Evolutionary conservation across 202 grass and related monocot species (phyloP).

Genomic region (Setaria italica): DNA sequence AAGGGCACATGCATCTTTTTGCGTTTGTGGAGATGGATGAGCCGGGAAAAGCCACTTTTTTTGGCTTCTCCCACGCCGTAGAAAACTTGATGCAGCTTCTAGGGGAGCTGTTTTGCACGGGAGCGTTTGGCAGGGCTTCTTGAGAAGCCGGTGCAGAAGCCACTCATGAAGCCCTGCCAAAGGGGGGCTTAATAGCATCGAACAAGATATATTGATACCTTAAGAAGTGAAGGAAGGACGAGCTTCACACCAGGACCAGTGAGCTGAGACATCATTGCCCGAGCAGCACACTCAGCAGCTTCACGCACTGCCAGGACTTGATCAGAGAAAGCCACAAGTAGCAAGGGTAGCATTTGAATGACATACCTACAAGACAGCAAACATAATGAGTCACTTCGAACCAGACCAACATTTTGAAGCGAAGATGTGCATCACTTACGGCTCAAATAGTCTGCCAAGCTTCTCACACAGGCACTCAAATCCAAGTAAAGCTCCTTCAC

Average conservation of each 20-base stretch:
- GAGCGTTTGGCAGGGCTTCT: too few relatives aligned
- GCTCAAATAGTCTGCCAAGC: conserved; percentile 94
- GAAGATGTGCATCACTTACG: conserved; percentile 69
- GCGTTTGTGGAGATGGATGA: too few relatives aligned
- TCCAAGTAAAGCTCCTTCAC: conserved; percentile 97
- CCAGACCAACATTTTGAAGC: conserved; percentile 24
- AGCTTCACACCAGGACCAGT: conserved; percentile 97
- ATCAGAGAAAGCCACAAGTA: conserved; percentile 97
- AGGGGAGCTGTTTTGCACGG: too few relatives aligned
- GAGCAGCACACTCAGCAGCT: conserved; percentile 98
- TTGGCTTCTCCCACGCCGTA: too few relatives aligned
- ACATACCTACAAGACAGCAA: conserved; percentile 83
- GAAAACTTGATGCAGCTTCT: too few relatives aligned
- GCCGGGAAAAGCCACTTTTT: too few relatives aligned
- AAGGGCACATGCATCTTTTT: too few relatives aligned
- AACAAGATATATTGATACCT: conserved; percentile 61
- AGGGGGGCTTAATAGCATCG: not conserved
- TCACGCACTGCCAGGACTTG: conserved; percentile 98
- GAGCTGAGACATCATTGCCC: conserved; percentile 98
- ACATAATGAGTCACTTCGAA: conserved; percentile 40
- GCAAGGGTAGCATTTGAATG: conserved; percentile 93
- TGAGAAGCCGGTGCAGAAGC: too few relatives aligned
- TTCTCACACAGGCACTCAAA: conserved; percentile 99
- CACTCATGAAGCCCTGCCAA: too few relatives aligned
- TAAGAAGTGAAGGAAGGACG: conserved; percentile 96